Percentiles rank a stretch among this genome's conserved stretches.
These are phyloP conservation scores for Coemansia sp. DNA, from an alignment of 192 early-diverging fungal species.

Conservation along the genomic window DNA sequence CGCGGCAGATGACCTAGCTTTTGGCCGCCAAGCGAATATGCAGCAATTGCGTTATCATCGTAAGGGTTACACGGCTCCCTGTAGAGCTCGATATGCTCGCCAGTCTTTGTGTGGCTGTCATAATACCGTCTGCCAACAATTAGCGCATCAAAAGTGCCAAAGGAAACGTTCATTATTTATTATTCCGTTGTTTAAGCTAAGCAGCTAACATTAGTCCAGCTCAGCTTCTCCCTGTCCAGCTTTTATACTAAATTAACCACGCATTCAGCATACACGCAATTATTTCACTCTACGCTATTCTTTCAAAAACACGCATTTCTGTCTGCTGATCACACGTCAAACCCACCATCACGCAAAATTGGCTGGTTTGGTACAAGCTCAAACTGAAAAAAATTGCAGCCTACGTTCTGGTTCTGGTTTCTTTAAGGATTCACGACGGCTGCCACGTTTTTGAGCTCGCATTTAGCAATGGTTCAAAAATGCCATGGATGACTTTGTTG, in stretches of 20 bases:
- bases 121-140: constrained; percentile 43
- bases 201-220: neutral
- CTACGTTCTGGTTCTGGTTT: neutral
- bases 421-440: constrained; percentile 39
- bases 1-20: constrained; percentile 37
- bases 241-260: neutral
- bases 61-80: constrained; percentile 23
- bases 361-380: neutral
- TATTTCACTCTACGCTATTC: neutral
- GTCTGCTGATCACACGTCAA: neutral
- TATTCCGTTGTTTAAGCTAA: neutral
- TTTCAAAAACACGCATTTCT: neutral
- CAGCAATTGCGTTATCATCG: constrained; percentile 39
- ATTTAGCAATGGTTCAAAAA: constrained; percentile 28
- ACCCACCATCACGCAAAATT: constrained; percentile 9
- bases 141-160: constrained; percentile 27
- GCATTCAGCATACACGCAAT: neutral
- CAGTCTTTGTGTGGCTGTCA: neutral
- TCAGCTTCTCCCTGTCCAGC: neutral
- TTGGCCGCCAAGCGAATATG: neutral
- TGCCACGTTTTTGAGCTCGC: constrained; percentile 39
- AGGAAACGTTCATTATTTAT: neutral
- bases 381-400: neutral
- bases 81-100: constrained; percentile 12
- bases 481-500: constrained; percentile 28